These are phyloP conservation scores for Akebia trifoliata DNA, from an alignment of 164 flowering plant species.

Conservation along the genomic window DNA sequence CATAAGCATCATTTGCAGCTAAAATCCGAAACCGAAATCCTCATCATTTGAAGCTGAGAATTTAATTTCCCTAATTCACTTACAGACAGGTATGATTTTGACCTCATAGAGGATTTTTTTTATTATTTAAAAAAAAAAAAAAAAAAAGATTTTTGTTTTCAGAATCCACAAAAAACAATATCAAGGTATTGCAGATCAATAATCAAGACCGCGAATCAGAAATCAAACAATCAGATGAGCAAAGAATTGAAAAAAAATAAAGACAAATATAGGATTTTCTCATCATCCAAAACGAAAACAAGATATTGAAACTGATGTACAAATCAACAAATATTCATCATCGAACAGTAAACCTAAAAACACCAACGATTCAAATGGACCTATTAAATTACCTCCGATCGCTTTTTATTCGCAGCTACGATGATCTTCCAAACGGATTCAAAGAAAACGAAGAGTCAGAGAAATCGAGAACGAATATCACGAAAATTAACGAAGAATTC, in stretches of 20 bases:
- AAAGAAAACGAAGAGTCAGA: neutral
- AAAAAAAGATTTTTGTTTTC: too few species aligned
- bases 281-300: neutral
- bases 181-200: constrained; percentile 1
- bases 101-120: too few species aligned
- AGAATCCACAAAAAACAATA: too few species aligned
- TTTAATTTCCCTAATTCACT: too few species aligned
- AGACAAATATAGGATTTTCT: neutral
- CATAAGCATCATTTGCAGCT: too few species aligned
- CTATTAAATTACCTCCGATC: neutral
- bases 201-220: neutral
- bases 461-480: neutral
- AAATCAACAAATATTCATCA: neutral
- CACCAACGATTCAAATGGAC: neutral
- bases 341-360: neutral
- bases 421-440: neutral
- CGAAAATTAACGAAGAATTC: neutral
- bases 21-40: too few species aligned
- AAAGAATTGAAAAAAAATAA: neutral
- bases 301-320: neutral
- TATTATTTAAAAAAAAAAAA: too few species aligned
- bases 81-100: too few species aligned
- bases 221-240: neutral
- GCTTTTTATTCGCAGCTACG: neutral
- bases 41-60: too few species aligned